A percentile compares a stretch with the other conserved stretches of the same genome.
Evolutionary conservation across 2,329 filamentous ascomycete species (phyloP).

Genomic region (Rhynchosporium graminicola): DNA sequence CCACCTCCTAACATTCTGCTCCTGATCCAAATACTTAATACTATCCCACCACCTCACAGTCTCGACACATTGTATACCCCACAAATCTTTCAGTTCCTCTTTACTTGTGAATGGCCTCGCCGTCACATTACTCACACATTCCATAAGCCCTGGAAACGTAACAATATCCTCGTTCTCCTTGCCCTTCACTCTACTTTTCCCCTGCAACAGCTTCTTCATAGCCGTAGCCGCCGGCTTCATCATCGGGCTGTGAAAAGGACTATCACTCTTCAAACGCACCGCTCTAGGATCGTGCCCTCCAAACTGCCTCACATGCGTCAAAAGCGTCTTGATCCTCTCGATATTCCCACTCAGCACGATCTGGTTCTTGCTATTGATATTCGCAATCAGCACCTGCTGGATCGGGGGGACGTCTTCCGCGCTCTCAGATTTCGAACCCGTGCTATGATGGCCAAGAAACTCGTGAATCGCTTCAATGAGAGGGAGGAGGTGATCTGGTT

Average conservation of each 20-base stretch:
- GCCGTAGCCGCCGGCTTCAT: slow-evolving; percentile 82
- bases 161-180: slow-evolving; percentile 64
- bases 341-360: slow-evolving; percentile 91
- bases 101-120: slow-evolving; percentile 74
- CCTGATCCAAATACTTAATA: slow-evolving; percentile 84
- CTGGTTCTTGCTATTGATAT: slow-evolving; percentile 95
- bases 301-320: slow-evolving; percentile 86
- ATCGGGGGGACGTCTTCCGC: slow-evolving; percentile 71
- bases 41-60: slow-evolving; percentile 95
- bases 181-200: slow-evolving; percentile 55
- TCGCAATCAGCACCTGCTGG: slow-evolving; percentile 86
- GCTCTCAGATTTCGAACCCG: slow-evolving; percentile 68
- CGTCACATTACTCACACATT: slow-evolving; percentile 84
- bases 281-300: slow-evolving; percentile 88
- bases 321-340: slow-evolving; percentile 74
- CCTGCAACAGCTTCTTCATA: slow-evolving; percentile 68
- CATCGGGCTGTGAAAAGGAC: slow-evolving; percentile 87
- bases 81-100: slow-evolving; percentile 73
- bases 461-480: slow-evolving; percentile 75
- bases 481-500: slow-evolving; percentile 70
- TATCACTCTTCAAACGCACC: slow-evolving; percentile 82
- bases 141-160: slow-evolving; percentile 71
- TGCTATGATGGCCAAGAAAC: slow-evolving; percentile 70
- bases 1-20: slow-evolving; percentile 79
- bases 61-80: slow-evolving; percentile 83